A percentile compares a stretch with the other conserved stretches of the same genome.
phyloP scores from a whole-genome alignment of 2,329 filamentous ascomycete genomes.

The Scytalidium sp. region DNA sequence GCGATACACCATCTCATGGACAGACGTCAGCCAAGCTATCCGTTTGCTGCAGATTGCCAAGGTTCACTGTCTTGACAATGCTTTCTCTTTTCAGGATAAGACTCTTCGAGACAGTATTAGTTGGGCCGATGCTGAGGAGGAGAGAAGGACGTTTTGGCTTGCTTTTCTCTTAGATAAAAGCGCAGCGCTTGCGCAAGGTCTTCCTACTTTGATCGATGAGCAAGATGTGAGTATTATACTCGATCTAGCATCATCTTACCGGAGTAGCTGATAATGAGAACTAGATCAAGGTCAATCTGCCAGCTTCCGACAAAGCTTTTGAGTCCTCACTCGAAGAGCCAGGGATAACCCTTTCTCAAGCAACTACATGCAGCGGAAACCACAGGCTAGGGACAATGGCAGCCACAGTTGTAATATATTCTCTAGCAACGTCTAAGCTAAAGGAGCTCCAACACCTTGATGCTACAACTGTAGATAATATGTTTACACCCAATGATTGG shows the following conservation, averaged over 20 bases:
- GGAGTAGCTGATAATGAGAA: neutral
- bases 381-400: constrained; percentile 71
- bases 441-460: constrained; percentile 84
- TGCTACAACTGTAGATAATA: constrained; percentile 71
- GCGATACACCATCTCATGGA: constrained; percentile 92
- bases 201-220: constrained; percentile 91
- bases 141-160: constrained; percentile 90
- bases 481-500: constrained; percentile 41
- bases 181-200: constrained; percentile 89
- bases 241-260: no score
- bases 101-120: constrained; percentile 79
- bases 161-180: constrained; percentile 85
- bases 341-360: constrained; percentile 65
- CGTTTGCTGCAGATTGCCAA: constrained; percentile 87
- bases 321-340: constrained; percentile 70
- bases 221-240: constrained; percentile 49
- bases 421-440: constrained; percentile 86
- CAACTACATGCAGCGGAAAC: constrained; percentile 65
- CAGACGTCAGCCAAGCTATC: constrained; percentile 78
- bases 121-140: constrained; percentile 88
- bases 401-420: constrained; percentile 75
- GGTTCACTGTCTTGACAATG: constrained; percentile 77
- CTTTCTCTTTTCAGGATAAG: constrained; percentile 83
- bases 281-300: constrained; percentile 73
- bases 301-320: constrained; percentile 78